These are phyloP conservation scores for Fusarium sp. DNA, from an alignment of 2,329 filamentous ascomycete genomes.

Conservation along the genomic window DNA sequence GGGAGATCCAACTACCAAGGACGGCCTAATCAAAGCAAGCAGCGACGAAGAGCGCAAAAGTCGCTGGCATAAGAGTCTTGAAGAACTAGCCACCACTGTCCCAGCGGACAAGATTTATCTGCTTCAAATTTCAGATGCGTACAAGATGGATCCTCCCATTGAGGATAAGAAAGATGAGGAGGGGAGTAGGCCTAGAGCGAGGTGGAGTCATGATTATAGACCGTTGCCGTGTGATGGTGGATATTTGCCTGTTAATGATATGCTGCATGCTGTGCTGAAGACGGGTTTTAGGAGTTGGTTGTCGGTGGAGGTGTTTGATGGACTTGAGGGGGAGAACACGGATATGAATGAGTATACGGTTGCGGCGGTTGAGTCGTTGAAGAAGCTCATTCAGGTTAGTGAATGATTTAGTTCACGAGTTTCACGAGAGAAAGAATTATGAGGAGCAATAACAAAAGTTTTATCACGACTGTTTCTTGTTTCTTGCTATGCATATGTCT, in stretches of 20 bases:
- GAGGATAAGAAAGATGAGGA: slow-evolving; percentile 57
- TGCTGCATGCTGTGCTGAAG: slow-evolving; percentile 72
- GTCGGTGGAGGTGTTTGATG: slow-evolving; percentile 77
- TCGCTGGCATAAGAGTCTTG: slow-evolving; percentile 65
- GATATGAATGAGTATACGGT: slow-evolving; percentile 22
- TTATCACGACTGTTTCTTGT: accelerated
- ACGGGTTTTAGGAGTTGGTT: slow-evolving; percentile 77
- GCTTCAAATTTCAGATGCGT: slow-evolving; percentile 81
- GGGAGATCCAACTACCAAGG: slow-evolving; percentile 74
- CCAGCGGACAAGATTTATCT: slow-evolving; percentile 79
- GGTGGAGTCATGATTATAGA: slow-evolving; percentile 79
- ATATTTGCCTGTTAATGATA: slow-evolving; percentile 75
- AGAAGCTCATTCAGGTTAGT: slow-evolving; percentile 8
- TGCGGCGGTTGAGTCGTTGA: slow-evolving; percentile 20
- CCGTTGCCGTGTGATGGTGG: slow-evolving; percentile 77
- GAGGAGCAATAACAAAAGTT: not conserved
- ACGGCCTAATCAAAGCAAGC: slow-evolving; percentile 65
- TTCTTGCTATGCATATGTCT: accelerated
- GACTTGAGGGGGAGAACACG: not conserved
- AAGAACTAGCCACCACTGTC: slow-evolving; percentile 66
- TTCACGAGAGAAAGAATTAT: accelerated
- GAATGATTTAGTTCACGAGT: accelerated
- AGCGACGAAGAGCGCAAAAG: slow-evolving; percentile 58
- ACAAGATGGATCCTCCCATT: slow-evolving; percentile 69
- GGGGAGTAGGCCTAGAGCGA: slow-evolving; percentile 69